phyloP scores from a whole-genome alignment of 495 filamentous ascomycete species.

The Aspergillus coremiiformis region DNA sequence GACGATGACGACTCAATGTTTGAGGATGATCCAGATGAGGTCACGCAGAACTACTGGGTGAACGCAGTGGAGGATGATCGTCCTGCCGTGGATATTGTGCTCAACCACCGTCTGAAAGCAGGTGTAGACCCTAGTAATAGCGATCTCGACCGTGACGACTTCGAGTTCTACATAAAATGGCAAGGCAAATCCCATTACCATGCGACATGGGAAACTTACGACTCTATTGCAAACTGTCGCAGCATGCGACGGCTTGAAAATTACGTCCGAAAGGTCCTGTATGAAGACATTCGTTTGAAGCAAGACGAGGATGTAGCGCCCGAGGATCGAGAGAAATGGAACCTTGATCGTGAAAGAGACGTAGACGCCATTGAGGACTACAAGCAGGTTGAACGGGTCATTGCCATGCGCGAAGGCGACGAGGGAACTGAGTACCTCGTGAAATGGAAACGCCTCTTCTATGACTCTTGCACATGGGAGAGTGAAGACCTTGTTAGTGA shows the following conservation, averaged over 20 bases:
- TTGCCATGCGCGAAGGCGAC: constrained; percentile 67
- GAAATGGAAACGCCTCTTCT: constrained; percentile 83
- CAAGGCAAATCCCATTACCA: constrained; percentile 90
- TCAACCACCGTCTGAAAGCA: constrained; percentile 75
- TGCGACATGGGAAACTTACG: constrained; percentile 83
- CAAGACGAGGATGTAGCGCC: constrained; percentile 64
- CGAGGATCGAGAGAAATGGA: constrained; percentile 87
- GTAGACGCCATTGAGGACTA: constrained; percentile 77
- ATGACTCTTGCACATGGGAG: constrained; percentile 95
- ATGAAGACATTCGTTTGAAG: constrained; percentile 62
- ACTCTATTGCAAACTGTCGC: constrained; percentile 56
- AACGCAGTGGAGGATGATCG: constrained; percentile 59
- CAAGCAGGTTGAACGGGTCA: constrained; percentile 86
- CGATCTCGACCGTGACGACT: constrained; percentile 66
- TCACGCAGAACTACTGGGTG: constrained; percentile 57
- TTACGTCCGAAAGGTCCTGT: constrained; percentile 76
- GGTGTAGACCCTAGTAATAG: constrained; percentile 49
- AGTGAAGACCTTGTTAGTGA: constrained; percentile 61
- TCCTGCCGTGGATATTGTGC: constrained; percentile 79
- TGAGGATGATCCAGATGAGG: constrained; percentile 56
- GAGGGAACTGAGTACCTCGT: constrained; percentile 77
- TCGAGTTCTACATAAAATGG: constrained; percentile 97
- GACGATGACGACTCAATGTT: constrained; percentile 69
- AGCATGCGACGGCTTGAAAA: constrained; percentile 87
- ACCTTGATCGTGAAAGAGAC: constrained; percentile 79